Evolutionary conservation across 805 yeast genomes (phyloP), one percentile per base, ranked within the genome.

Genomic region (Scheffersomyces coipomensis): DNA sequence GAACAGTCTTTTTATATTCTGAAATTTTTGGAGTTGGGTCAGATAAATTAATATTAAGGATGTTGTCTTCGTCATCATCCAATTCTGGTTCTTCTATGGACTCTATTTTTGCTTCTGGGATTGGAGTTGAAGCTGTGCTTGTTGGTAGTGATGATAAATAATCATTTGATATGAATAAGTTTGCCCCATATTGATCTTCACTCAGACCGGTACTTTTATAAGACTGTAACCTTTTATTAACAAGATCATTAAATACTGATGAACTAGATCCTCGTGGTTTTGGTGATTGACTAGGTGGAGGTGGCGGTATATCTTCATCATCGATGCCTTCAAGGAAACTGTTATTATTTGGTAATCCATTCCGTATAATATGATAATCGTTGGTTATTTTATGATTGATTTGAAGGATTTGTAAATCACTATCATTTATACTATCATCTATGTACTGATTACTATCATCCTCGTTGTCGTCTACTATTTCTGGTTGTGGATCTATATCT

Each of bases 111-210:
- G n/a, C 27, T 24, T 9, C 6, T 22, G 24, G 24, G 10, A 10
- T 5, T 10, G 7, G 27, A 13, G 7, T 24, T 12, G 12, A 9
- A 24, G 12, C 5, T 11, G 12, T 24, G n/a, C n/a, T 8, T 5
- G n/a, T 5, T 9, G 12, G 27, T 8, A 9, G 27, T 5, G n/a
- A 7, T 27, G 18, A 5, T 5, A 27, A 4, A 27, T 24, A 24
- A 8, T n/a, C 30, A 27, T 15, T 27, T 27, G 30, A n/a, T 13
- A 27, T 4, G 5, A 13, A 37, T 29, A 45, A 34, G 24, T 45
- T 36, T 1, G 45, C 39, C 8, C 48, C 48, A 34, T 45, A 45
- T 26, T 41, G 45, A 13, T n/a, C 18, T 13, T n/a, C 18, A n/a
- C 5, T 15, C n/a, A n/a, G n/a, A n/a, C n/a, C n/a, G n/a, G n/a